Evolutionary conservation across 805 yeast genomes (phyloP), one percentile per base, ranked within the genome.

Genomic region (Maudiozyma saulgeensis): DNA sequence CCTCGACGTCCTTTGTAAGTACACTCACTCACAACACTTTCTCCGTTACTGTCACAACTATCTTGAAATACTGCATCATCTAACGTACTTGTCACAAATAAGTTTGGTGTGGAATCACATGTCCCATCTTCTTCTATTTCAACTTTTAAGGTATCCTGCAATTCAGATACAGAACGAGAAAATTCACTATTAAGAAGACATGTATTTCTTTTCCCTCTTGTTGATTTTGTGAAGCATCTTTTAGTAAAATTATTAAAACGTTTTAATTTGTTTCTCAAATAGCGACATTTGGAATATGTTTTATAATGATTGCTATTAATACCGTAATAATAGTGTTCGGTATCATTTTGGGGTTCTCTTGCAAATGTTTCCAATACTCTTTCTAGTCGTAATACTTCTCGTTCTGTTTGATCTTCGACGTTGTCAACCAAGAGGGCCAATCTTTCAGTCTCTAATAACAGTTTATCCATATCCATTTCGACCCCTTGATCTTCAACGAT

Each of bases 351-450:
- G 4, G 38, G 18, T 13, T 28, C 21, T 16, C 25, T 16, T 13
- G 44, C 16, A 35, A 41, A 46, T 18, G 45, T 35, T 19, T 51
- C 49, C 15, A 52, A 12, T 8, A 49, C 44, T 28, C 31, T 42
- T 28, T 49, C 45, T 31, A 50, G 35, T n/a, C 50, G 43, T 6
- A 40, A 21, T 3, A 49, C 38, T 26, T 51, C 52, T 25, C 38
- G 43, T 34, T 23, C 46, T 26, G 52, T 50, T 18, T 48, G 40
- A 21, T 44, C 47, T 16, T 45, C 45, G 25, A 45, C 43, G 16
- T 23, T 48, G 15, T 43, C 42, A 9, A 49, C 53, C 15, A 44
- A 35, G n/a, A 41, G 12, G 12, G 41, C 32, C 11, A 46, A 31
- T 19, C 42, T 18, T 25, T 41, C 19, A 5, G 49, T 34, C 19